These are phyloP conservation scores for Mucor indicus DNA, from an alignment of 371 early-diverging fungal genomes.

Conservation along the genomic window DNA sequence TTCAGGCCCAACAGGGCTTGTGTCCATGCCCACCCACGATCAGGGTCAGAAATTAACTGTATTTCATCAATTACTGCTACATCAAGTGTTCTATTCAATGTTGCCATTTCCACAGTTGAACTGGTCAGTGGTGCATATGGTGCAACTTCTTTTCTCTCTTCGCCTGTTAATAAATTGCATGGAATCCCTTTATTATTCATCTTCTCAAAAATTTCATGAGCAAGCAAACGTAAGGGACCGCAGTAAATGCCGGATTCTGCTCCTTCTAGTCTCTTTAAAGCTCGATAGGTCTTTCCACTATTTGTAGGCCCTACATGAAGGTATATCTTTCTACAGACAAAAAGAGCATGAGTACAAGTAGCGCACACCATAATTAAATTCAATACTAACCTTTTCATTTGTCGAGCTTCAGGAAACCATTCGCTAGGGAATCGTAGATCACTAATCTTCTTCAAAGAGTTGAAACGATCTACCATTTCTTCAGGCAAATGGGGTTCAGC, in stretches of 20 bases:
- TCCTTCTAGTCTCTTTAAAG: constrained; percentile 68
- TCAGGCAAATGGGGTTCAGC: constrained; percentile 35
- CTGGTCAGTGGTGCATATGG: constrained; percentile 51
- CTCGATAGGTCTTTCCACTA: constrained; percentile 93
- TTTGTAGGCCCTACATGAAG: constrained; percentile 98
- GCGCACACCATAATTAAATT: no score
- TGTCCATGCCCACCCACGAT: constrained; percentile 97
- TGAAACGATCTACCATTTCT: constrained; percentile 29
- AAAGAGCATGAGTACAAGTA: no score
- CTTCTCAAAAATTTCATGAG: constrained; percentile 88
- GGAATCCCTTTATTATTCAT: constrained; percentile 73
- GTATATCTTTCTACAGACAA: constrained; percentile 61
- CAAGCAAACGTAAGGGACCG: constrained; percentile 91
- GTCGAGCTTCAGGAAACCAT: constrained; percentile 74
- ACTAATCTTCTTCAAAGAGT: constrained; percentile 58
- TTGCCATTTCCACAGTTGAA: constrained; percentile 93
- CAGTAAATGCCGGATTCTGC: constrained; percentile 80
- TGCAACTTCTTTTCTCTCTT: constrained; percentile 70
- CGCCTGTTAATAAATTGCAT: constrained; percentile 91
- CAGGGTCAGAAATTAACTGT: constrained; percentile 87
- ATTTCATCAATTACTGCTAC: constrained; percentile 97
- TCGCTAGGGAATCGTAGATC: constrained; percentile 81
- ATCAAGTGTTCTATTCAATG: constrained; percentile 54
- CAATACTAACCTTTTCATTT: constrained; percentile 68
- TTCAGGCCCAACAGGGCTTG: constrained; percentile 79